Conservation (phyloP, 345 rosid species). For the Gossypium arboreum region DNA sequence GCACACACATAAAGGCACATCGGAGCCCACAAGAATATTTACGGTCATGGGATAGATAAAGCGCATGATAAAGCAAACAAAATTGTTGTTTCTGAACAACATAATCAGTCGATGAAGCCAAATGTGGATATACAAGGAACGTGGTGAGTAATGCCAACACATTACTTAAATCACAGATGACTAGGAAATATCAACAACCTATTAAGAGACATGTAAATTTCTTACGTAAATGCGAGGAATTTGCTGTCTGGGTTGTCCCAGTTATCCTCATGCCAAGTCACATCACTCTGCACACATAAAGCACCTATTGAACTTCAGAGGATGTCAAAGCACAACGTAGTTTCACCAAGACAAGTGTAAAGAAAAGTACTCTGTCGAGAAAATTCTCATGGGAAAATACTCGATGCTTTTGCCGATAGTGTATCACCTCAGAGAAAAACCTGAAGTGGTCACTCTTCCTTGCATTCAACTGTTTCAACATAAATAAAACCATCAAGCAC, state of each 20-base stretch:
- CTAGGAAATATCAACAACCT: neutral
- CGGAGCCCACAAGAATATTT: neutral
- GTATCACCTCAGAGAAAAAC: constrained; percentile 75
- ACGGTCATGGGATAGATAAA: neutral
- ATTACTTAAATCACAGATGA: neutral
- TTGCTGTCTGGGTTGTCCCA: constrained; percentile 85
- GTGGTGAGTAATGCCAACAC: neutral
- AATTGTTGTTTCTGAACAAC: neutral
- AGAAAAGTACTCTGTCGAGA: constrained; percentile 48
- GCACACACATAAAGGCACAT: neutral
- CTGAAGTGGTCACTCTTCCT: constrained; percentile 58
- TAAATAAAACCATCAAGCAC: constrained; percentile 10
- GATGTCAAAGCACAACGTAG: neutral
- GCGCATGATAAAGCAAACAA: neutral
- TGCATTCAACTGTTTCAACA: constrained; percentile 46
- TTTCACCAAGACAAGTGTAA: constrained; percentile 11
- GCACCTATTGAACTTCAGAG: constrained; percentile 16
- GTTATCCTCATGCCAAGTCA: constrained; percentile 92
- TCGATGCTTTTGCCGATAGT: constrained; percentile 47
- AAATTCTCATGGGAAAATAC: constrained; percentile 57
- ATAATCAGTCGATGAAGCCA: neutral
- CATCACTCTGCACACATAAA: constrained; percentile 46
- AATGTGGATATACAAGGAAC: neutral
- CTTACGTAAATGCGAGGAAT: constrained; percentile 95
- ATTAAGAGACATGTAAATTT: constrained; percentile 1